Conservation (phyloP, 805 yeast genomes). For the Candida alai region DNA sequence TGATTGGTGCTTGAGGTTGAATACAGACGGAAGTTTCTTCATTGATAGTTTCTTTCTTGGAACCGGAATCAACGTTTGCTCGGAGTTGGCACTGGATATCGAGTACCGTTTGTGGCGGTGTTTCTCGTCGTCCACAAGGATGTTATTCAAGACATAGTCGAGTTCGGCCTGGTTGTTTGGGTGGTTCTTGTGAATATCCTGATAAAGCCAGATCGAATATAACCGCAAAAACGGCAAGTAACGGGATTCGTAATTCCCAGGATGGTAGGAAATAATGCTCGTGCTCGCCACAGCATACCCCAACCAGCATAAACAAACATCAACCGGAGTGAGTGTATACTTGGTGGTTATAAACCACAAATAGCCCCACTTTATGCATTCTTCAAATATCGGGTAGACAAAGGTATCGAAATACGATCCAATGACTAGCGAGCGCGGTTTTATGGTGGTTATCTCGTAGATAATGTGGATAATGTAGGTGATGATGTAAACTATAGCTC, state of each 20-base stretch:
- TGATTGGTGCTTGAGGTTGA: constrained; percentile 9
- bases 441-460: constrained; percentile 6
- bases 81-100: not conserved
- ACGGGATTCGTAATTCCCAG: constrained; percentile 10
- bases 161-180: constrained; percentile 11
- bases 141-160: constrained; percentile 8
- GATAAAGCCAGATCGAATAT: constrained; percentile 17
- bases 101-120: constrained; percentile 1
- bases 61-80: constrained; percentile 12
- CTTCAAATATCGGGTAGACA: constrained; percentile 16
- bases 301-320: constrained; percentile 10
- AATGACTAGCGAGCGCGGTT: too few relatives aligned
- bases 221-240: constrained; percentile 15
- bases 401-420: constrained; percentile 12
- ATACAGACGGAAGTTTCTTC: constrained; percentile 12
- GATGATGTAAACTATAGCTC: constrained; percentile 4
- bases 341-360: constrained; percentile 5
- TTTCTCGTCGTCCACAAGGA: constrained; percentile 8
- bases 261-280: constrained; percentile 6
- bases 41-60: constrained; percentile 8
- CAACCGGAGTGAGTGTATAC: constrained; percentile 5
- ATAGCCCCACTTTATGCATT: constrained; percentile 8
- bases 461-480: constrained; percentile 6
- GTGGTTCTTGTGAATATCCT: constrained; percentile 11
- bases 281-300: constrained; percentile 4